Evolutionary conservation across 2,329 filamentous ascomycete genomes (phyloP).

Genomic region (Aspergillus ibericus): DNA sequence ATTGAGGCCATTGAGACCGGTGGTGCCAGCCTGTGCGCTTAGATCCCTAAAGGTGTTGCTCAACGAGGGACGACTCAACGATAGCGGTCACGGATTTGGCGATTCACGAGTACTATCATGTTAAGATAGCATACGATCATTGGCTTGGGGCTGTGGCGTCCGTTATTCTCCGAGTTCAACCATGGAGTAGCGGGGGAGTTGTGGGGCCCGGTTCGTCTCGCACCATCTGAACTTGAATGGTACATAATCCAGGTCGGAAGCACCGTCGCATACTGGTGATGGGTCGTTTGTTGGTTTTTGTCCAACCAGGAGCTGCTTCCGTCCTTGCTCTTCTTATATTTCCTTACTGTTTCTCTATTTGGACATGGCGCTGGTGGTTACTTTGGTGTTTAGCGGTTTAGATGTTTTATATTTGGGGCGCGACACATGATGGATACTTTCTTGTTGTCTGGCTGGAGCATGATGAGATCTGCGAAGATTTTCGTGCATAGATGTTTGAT

Average conservation of each 20-base stretch:
- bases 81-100: slow-evolving; percentile 12
- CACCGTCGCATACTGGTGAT: slow-evolving; percentile 6
- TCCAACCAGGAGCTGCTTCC: slow-evolving; percentile 9
- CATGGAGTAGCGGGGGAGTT: background rate
- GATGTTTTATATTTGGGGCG: slow-evolving; percentile 17
- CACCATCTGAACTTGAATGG: slow-evolving; percentile 8
- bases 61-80: slow-evolving; percentile 19
- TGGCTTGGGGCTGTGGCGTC: background rate
- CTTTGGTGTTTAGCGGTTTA: slow-evolving; percentile 25
- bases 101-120: background rate
- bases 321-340: slow-evolving; percentile 10
- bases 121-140: background rate
- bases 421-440: slow-evolving; percentile 19
- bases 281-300: slow-evolving; percentile 2
- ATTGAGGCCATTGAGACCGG: slow-evolving; percentile 96
- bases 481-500: slow-evolving; percentile 19
- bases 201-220: slow-evolving; percentile 7
- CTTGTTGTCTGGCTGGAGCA: slow-evolving; percentile 22
- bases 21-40: slow-evolving; percentile 68
- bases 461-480: slow-evolving; percentile 13
- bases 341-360: slow-evolving; percentile 8
- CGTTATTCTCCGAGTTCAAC: slow-evolving; percentile 8
- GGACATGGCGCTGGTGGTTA: slow-evolving; percentile 38
- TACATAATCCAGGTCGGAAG: background rate
- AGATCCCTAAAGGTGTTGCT: slow-evolving; percentile 20